A percentile compares a stretch with the other conserved stretches of the same genome.
These are phyloP conservation scores for Rutstroemia sp. DNA, from an alignment of 2,329 filamentous ascomycete species.

Conservation along the genomic window DNA sequence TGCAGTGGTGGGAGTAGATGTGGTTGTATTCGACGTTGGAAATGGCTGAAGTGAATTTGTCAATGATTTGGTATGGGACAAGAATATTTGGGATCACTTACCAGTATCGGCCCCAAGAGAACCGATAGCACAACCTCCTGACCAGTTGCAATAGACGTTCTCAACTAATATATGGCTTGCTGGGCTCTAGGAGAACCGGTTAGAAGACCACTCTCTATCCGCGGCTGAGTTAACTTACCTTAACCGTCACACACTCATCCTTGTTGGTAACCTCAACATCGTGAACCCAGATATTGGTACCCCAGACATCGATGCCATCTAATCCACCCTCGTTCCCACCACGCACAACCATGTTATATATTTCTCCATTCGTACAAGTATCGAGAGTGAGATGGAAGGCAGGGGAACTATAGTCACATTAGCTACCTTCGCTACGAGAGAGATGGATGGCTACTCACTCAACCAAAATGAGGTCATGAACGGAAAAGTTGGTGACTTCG, in stretches of 20 bases:
- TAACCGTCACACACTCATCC: constrained; percentile 53
- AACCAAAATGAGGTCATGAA: constrained; percentile 21
- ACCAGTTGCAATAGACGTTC: constrained; percentile 55
- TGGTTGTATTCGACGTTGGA: constrained; percentile 47
- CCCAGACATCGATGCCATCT: constrained; percentile 49
- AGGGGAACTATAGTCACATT: constrained; percentile 15
- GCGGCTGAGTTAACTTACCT: constrained; percentile 23
- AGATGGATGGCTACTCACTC: constrained; percentile 12
- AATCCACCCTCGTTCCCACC: constrained; percentile 44
- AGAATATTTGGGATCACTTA: not conserved
- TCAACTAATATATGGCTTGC: constrained; percentile 52
- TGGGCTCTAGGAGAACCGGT: constrained; percentile 34
- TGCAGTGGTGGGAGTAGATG: constrained; percentile 49
- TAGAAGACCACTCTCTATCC: not conserved
- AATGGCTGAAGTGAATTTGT: too few species aligned
- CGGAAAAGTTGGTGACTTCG: constrained; percentile 17
- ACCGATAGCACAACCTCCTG: constrained; percentile 51
- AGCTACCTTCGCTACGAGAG: not conserved
- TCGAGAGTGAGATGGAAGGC: constrained; percentile 40
- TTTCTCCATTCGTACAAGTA: constrained; percentile 43
- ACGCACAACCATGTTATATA: constrained; percentile 48
- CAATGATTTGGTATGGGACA: too few species aligned
- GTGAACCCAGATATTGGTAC: constrained; percentile 49
- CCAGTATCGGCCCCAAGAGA: constrained; percentile 41
- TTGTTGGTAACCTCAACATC: constrained; percentile 56